Evolutionary conservation across 768 basidiomycete species (phyloP).

Genomic region (Suillus occidentalis): DNA sequence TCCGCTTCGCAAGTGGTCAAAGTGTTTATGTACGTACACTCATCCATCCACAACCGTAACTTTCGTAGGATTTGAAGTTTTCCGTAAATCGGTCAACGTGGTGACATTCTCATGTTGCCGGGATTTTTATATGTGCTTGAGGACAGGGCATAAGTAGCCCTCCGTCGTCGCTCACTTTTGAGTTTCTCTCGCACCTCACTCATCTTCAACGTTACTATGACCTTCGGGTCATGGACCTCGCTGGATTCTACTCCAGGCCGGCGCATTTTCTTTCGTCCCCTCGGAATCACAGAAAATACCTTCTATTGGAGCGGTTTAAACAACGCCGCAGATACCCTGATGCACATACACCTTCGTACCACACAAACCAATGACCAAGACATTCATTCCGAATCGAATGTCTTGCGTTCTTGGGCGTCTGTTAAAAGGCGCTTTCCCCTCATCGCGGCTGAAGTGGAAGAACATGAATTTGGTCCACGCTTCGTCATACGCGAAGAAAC

Average conservation of each 20-base stretch:
- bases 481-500: slow-evolving; percentile 44
- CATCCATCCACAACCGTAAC: not conserved
- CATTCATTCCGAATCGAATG: slow-evolving; percentile 30
- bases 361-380: slow-evolving; percentile 10
- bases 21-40: not conserved
- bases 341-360: slow-evolving; percentile 37
- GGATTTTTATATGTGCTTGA: not conserved
- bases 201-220: not conserved
- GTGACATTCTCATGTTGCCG: not conserved
- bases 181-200: not conserved
- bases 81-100: not conserved
- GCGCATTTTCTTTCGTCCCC: slow-evolving; percentile 27
- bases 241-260: slow-evolving; percentile 7
- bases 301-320: slow-evolving; percentile 40
- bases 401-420: slow-evolving; percentile 43
- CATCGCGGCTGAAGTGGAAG: slow-evolving; percentile 42
- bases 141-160: not conserved
- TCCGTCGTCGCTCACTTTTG: not conserved
- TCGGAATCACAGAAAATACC: slow-evolving; percentile 40
- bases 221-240: slow-evolving; percentile 1
- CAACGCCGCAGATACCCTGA: slow-evolving; percentile 45
- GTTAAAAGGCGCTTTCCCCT: slow-evolving; percentile 52
- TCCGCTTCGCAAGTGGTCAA: not conserved
- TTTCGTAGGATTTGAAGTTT: not conserved
- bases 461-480: slow-evolving; percentile 23